Percentiles rank a stretch among this genome's conserved stretches.
These are phyloP conservation scores for Trichoderma polysporum DNA, from an alignment of 2,329 filamentous ascomycete genomes.

Conservation along the genomic window DNA sequence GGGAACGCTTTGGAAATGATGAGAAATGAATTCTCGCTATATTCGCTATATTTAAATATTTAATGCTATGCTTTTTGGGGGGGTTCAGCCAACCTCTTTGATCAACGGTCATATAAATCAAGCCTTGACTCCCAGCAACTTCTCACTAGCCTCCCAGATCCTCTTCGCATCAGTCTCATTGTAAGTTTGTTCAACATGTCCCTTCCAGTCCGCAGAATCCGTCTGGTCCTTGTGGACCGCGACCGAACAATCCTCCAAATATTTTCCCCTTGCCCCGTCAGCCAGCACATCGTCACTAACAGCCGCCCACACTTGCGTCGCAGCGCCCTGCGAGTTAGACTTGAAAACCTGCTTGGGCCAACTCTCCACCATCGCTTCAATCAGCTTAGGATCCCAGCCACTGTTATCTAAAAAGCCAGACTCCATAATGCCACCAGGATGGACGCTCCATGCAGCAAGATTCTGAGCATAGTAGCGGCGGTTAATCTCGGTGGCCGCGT, in stretches of 20 bases:
- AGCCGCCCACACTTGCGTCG: slow-evolving; percentile 45
- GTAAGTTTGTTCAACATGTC: slow-evolving; percentile 18
- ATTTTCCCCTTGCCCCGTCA: slow-evolving; percentile 39
- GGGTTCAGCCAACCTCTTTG: not conserved
- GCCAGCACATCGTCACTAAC: slow-evolving; percentile 34
- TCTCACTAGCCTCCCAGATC: slow-evolving; percentile 13
- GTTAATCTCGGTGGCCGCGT: slow-evolving; percentile 49
- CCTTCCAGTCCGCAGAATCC: not conserved
- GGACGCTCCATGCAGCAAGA: slow-evolving; percentile 43
- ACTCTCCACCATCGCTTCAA: not conserved
- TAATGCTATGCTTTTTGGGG: not conserved
- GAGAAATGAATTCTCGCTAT: not conserved
- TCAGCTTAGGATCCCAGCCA: not conserved
- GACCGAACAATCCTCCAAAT: slow-evolving; percentile 36
- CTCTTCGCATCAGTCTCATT: slow-evolving; percentile 13
- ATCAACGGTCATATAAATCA: not conserved
- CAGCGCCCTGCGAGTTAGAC: slow-evolving; percentile 43
- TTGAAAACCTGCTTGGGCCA: slow-evolving; percentile 14
- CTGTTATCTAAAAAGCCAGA: slow-evolving; percentile 2
- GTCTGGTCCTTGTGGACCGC: not conserved
- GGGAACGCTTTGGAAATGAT: not conserved
- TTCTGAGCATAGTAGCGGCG: slow-evolving; percentile 43
- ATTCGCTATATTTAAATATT: not conserved
- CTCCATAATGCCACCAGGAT: slow-evolving; percentile 45
- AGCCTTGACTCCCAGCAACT: slow-evolving; percentile 11